Conservation (phyloP, 495 filamentous ascomycete species). For the Aspergillus steynii region DNA sequence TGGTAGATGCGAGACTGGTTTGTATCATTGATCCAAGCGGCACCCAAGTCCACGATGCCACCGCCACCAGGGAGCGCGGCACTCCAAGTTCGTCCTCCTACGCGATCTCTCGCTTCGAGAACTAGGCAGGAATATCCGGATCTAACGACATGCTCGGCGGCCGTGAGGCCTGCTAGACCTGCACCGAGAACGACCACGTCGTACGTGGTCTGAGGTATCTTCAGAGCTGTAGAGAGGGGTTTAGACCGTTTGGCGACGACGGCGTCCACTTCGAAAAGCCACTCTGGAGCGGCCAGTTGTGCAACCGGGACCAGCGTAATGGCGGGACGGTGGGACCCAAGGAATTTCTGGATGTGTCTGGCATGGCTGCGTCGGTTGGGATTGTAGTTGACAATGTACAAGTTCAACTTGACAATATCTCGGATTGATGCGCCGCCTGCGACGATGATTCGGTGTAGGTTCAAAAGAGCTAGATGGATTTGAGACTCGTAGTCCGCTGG, state of each 20-base stretch:
- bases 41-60: constrained; percentile 42
- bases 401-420: constrained; percentile 31
- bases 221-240: background rate
- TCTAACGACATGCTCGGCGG: background rate
- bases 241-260: constrained; percentile 20
- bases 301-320: constrained; percentile 35
- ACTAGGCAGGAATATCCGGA: no score
- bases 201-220: background rate
- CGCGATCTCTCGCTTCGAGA: no score
- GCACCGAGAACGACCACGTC: background rate
- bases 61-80: no score
- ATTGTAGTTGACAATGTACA: constrained; percentile 37
- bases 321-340: constrained; percentile 29
- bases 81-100: no score
- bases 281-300: constrained; percentile 28
- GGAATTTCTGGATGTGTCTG: constrained; percentile 26
- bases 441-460: constrained; percentile 18
- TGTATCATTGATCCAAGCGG: constrained; percentile 54
- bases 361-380: constrained; percentile 20
- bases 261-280: constrained; percentile 40
- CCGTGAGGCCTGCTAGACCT: background rate
- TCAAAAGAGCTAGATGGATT: constrained; percentile 28
- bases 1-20: constrained; percentile 43
- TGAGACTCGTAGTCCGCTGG: constrained; percentile 26
- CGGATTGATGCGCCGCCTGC: constrained; percentile 12